Base-by-base conservation (phyloP, 768 basidiomycete species). In the Lentinula guzmanii region DNA sequence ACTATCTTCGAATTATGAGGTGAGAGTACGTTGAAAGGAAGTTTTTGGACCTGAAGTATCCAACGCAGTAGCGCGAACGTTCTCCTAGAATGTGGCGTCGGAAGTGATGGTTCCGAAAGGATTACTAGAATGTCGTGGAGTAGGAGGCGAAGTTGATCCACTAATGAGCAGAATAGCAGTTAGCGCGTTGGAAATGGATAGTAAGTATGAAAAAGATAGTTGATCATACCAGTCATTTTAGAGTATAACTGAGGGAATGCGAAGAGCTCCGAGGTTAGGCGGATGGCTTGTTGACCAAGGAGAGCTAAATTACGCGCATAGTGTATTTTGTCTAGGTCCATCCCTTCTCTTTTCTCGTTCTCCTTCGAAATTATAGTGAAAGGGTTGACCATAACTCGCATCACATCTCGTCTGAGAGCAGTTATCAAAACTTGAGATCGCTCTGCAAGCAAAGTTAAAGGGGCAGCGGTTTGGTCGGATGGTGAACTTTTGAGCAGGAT, bases 231-330 rank as follows among this genome's bases (percentile, higher is more conserved):
- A 13, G 78, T 61, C 65, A 89, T 84, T 51, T 77, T 67, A 11
- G 71, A 66, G 71, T 77, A 74, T 61, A 88, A 64, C 18, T 71
- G 65, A 16, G 74, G 74, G 62, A 82, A 78, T n/a, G 72, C 73
- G 65, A 86, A 78, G 58, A 89, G 73, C 55, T 77, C 76, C 4
- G 83, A 78, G 43, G 83, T 64, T 52, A 82, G 69, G 63, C 79
- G 76, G 33, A 90, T 72, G 3, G 85, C 82, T 62, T 80, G 72
- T 33, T 83, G 80, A 62, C 80, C 84, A n/a, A 89, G 67, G 2
- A 69, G 69, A 9, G 77, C 76, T 16, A 76, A 64, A 62, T 83
- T 77, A 48, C 72, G 70, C 18, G 77, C 74, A 56, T 70, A 61
- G 62, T 80, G 75, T 41, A 77, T 65, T 13, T 79, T 72, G 24